Conservation (phyloP, 306 rosid species). For the Herpetospermum pedunculosum region DNA sequence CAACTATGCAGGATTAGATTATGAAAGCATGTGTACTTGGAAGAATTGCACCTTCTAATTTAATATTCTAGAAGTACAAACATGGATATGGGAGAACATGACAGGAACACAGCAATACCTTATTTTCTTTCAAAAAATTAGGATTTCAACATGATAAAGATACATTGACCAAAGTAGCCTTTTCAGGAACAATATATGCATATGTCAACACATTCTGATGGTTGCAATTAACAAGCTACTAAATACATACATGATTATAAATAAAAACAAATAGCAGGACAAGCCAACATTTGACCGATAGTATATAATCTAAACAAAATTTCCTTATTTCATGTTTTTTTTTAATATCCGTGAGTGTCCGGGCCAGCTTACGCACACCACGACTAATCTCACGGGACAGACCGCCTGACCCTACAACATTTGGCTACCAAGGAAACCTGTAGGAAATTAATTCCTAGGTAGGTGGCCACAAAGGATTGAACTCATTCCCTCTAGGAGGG, state of each 20-base stretch:
- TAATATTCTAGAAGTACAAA: neutral
- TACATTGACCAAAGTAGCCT: neutral
- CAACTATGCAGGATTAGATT: slow-evolving; percentile 13
- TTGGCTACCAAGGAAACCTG: no score
- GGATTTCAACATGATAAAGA: neutral
- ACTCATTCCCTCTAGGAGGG: no score
- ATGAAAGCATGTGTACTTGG: neutral
- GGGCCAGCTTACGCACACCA: no score
- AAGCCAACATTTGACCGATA: neutral
- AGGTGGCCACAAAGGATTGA: no score
- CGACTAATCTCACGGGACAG: no score
- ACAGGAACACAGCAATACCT: neutral
- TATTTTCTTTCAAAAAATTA: neutral
- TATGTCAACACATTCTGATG: neutral
- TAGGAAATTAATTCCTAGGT: no score
- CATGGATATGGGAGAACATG: neutral
- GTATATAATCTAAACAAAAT: neutral
- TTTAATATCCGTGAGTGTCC: no score
- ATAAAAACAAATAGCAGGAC: neutral
- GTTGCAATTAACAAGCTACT: neutral
- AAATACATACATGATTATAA: neutral
- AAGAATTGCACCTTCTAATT: neutral
- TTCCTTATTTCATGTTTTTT: neutral
- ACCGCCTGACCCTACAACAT: no score
- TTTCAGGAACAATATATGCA: neutral